Percentiles rank a stretch among this genome's conserved stretches.
phyloP scores from a whole-genome alignment of 1,284 basidiomycete species.

The Hemileia vastatrix region DNA sequence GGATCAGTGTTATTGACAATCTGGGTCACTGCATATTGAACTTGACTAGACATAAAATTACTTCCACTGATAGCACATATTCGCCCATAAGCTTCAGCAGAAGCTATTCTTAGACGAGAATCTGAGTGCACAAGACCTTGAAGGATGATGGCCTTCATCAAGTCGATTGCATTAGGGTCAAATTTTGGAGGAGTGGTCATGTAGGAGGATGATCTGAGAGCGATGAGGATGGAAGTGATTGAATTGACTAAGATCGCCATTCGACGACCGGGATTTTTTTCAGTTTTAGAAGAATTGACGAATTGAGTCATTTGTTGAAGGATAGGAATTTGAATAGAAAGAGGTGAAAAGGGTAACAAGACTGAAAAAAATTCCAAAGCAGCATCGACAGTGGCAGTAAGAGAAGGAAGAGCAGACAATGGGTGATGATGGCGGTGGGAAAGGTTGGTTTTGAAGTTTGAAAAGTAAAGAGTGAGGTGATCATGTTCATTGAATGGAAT shows the following conservation, averaged over 20 bases:
- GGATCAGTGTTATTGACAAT: constrained; percentile 96
- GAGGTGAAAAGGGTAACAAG: constrained; percentile 64
- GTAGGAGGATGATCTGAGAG: constrained; percentile 50
- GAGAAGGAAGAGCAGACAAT: constrained; percentile 61
- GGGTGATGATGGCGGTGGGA: too few relatives aligned
- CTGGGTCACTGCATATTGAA: constrained; percentile 85
- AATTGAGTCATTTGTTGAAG: constrained; percentile 53
- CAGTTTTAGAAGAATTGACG: constrained; percentile 65
- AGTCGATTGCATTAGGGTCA: constrained; percentile 6
- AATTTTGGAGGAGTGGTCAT: constrained; percentile 6
- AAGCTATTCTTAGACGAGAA: constrained; percentile 61
- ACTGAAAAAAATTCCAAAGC: constrained; percentile 77
- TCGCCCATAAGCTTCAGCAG: constrained; percentile 84
- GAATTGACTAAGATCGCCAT: constrained; percentile 77
- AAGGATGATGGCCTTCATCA: constrained; percentile 34
- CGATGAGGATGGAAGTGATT: constrained; percentile 66
- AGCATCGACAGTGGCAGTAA: constrained; percentile 76
- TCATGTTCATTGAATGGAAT: constrained; percentile 22
- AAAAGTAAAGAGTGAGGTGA: constrained; percentile 8
- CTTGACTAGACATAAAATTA: constrained; percentile 72
- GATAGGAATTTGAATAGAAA: constrained; percentile 58
- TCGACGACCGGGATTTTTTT: constrained; percentile 78
- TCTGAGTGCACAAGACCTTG: constrained; percentile 76
- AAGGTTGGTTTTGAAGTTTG: too few relatives aligned
- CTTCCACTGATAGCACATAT: constrained; percentile 75